Percentiles rank a stretch among this genome's conserved stretches.
Conservation (phyloP, 2,329 filamentous ascomycete genomes). For the Claviceps sp. region DNA sequence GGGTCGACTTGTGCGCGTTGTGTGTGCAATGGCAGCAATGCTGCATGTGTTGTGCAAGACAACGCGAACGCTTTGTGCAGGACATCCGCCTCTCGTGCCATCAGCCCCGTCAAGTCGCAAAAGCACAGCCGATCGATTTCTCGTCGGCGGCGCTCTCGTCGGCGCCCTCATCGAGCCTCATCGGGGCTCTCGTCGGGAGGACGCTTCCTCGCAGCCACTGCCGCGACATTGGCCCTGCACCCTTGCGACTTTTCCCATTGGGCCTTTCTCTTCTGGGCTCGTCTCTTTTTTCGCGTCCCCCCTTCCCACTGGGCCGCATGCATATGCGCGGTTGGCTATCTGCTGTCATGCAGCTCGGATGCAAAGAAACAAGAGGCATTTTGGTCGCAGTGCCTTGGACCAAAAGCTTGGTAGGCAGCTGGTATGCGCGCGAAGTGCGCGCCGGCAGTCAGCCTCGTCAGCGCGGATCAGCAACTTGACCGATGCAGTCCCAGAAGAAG, state of each 20-base stretch:
- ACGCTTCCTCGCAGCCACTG: not conserved
- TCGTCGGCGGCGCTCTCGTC: too few species aligned
- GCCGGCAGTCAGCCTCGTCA: not conserved
- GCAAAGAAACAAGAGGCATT: not conserved
- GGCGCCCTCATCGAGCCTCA: not conserved
- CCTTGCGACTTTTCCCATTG: not conserved
- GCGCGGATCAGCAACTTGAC: not conserved
- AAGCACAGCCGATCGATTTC: not conserved
- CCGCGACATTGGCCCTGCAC: not conserved
- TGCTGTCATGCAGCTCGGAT: not conserved
- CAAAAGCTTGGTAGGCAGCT: not conserved
- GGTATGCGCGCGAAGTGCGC: not conserved
- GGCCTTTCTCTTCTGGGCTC: not conserved
- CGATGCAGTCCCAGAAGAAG: not conserved
- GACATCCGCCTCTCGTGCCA: not conserved
- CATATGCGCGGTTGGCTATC: not conserved
- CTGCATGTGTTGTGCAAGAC: slow-evolving; percentile 1
- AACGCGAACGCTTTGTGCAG: not conserved
- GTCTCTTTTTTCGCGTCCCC: not conserved
- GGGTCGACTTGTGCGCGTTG: not conserved
- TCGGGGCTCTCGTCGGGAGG: not conserved
- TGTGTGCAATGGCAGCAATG: not conserved
- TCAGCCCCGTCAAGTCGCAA: not conserved
- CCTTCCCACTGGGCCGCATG: not conserved
- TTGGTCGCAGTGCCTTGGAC: not conserved